Base-by-base conservation (phyloP, 441 rosid genomes). In the Lepidium campestre region DNA sequence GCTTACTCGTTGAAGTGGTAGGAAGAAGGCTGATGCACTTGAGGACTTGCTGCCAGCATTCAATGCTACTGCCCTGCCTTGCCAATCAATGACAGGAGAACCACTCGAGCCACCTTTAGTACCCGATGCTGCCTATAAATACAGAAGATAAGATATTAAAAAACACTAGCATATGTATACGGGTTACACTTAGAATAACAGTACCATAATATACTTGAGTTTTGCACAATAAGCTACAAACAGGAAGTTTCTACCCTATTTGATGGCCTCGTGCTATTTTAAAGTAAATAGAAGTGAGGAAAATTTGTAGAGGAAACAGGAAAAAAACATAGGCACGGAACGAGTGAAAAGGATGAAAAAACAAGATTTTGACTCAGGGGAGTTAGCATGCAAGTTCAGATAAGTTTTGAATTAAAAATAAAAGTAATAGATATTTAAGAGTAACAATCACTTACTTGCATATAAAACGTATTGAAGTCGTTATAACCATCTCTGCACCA, bases 91-190 rank as follows among this genome's bases (percentile, higher is more conserved):
- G 74, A 92, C 96, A 7, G 98, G 98, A 64, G 98, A 95, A 71
- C 99, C 99, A 81, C 99, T 95, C 67, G 99, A 95, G 54, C 99
- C 99, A 74, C 96, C 95, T 78, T 88, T 91, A 27, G 98, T 91
- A 68, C 99, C 99, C 5, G 95, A 91, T 62, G 97, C 99, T 69
- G 98, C 99, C 99, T 91, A 76, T 49, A 75, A 74, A 37, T 67
- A 72, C 20, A 67, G 10, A 20, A 39, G 20, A 13, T n/a, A 71
- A 52, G 58, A 49, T 50, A 35, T 64, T 57, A 57, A 15, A 48
- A 71, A 37, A 57, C 35, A 22, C 40, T 37, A 58, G 17, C 42
- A 17, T 47, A 40, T 47, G 48, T n/a, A 20, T 17, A 59, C 67
- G 48, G 44, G 22, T 60, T 36, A 35, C 20, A 6, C 25, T 57